Conservation (phyloP, 371 early-diverging fungal species). For the Rhizopus delemar region DNA sequence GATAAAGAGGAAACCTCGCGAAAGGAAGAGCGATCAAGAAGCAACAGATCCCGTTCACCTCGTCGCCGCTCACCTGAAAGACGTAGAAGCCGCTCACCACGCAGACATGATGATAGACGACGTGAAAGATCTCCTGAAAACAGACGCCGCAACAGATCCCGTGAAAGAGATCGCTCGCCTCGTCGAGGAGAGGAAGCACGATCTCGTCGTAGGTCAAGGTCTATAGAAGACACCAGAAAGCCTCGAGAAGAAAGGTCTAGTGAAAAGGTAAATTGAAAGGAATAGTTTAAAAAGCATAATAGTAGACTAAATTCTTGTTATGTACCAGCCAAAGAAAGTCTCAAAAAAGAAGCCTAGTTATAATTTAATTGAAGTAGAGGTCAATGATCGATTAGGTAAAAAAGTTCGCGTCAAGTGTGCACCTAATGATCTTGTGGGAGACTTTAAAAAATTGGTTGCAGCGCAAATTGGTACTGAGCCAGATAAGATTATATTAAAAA, state of each 20-base stretch:
- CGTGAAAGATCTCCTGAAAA: constrained; percentile 6
- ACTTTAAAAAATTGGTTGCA: constrained; percentile 89
- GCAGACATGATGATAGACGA: constrained; percentile 1
- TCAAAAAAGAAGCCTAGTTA: constrained; percentile 28
- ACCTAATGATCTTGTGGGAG: constrained; percentile 85
- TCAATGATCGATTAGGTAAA: constrained; percentile 92
- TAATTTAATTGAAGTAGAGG: constrained; percentile 67
- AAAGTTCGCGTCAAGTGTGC: constrained; percentile 89
- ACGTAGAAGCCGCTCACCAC: constrained; percentile 11
- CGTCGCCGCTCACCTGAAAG: not conserved
- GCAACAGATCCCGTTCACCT: constrained; percentile 11
- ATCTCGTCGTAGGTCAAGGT: constrained; percentile 32
- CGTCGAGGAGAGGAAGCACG: constrained; percentile 10
- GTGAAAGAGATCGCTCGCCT: constrained; percentile 14
- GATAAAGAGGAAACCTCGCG: constrained; percentile 9
- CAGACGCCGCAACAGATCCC: constrained; percentile 6
- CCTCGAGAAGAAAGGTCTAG: constrained; percentile 11
- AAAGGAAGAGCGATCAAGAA: constrained; percentile 16
- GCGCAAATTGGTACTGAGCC: constrained; percentile 93
- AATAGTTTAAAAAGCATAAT: not conserved
- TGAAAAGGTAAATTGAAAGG: constrained; percentile 1
- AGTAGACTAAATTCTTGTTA: not conserved
- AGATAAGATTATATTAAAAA: constrained; percentile 89
- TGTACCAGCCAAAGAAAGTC: constrained; percentile 17
- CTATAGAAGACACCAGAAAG: constrained; percentile 12